These are phyloP conservation scores for Peronospora belbahrii DNA, from an alignment of 352 stramenopile species.

Conservation along the genomic window DNA sequence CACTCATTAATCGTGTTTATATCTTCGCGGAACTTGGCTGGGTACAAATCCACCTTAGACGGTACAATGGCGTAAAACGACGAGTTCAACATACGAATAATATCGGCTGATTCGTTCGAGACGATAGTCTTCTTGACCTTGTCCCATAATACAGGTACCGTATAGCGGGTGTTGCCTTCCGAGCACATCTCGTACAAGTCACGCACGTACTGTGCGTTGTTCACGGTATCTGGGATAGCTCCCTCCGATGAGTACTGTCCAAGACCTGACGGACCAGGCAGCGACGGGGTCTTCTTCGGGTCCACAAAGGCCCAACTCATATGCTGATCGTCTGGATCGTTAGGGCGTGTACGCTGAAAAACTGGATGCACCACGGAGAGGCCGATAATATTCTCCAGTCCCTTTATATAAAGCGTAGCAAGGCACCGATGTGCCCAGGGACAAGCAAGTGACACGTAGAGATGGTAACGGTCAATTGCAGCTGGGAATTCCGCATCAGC, in stretches of 20 bases:
- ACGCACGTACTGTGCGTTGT: slow-evolving; percentile 54
- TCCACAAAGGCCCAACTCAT: slow-evolving; percentile 81
- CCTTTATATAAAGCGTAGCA: slow-evolving; percentile 89
- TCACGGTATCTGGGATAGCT: slow-evolving; percentile 55
- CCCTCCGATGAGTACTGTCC: slow-evolving; percentile 64
- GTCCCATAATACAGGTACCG: slow-evolving; percentile 90
- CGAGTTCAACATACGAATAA: slow-evolving; percentile 89
- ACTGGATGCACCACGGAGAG: slow-evolving; percentile 88
- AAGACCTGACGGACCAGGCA: slow-evolving; percentile 54
- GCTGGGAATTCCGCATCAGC: slow-evolving; percentile 58
- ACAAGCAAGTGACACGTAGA: slow-evolving; percentile 95
- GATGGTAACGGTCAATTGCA: slow-evolving; percentile 80
- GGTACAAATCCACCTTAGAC: slow-evolving; percentile 74
- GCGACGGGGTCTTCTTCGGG: slow-evolving; percentile 47
- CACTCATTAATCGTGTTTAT: slow-evolving; percentile 90
- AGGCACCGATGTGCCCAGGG: slow-evolving; percentile 82
- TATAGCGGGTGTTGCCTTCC: slow-evolving; percentile 73
- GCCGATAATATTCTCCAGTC: slow-evolving; percentile 91
- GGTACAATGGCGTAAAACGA: slow-evolving; percentile 69
- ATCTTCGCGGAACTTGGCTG: slow-evolving; percentile 53
- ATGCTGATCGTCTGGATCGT: slow-evolving; percentile 61
- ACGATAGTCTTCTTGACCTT: slow-evolving; percentile 87
- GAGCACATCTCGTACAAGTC: slow-evolving; percentile 79
- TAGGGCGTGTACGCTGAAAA: slow-evolving; percentile 67
- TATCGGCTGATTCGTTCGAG: slow-evolving; percentile 91